These are phyloP conservation scores for Diutina pseudorugosa DNA, from an alignment of 1,139 yeast species.

Conservation along the genomic window DNA sequence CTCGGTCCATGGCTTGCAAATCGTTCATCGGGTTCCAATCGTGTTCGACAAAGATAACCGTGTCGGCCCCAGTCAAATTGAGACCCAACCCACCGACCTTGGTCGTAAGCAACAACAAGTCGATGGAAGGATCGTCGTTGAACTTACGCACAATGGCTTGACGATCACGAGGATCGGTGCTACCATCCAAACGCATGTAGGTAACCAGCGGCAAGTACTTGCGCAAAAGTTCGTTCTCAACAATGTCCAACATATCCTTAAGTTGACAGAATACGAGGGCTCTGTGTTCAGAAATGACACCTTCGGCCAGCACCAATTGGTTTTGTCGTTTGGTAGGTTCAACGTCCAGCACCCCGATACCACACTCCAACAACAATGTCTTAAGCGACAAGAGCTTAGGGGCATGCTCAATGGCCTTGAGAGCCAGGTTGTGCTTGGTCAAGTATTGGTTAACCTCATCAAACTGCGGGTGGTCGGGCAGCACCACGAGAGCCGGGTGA, in stretches of 20 bases:
- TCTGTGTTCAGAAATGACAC: conserved; percentile 88
- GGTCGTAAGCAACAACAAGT: conserved; percentile 80
- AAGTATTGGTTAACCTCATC: conserved; percentile 51
- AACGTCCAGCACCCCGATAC: conserved; percentile 63
- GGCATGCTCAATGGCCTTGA: conserved; percentile 71
- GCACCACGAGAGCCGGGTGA: conserved; percentile 89
- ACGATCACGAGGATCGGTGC: conserved; percentile 85
- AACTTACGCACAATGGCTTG: conserved; percentile 86
- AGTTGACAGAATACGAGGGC: conserved; percentile 93
- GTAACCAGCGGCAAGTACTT: conserved; percentile 86
- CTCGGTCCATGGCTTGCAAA: conserved; percentile 98
- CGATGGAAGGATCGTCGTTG: conserved; percentile 95
- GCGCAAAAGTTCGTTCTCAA: conserved; percentile 76
- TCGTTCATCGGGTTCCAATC: conserved; percentile 99
- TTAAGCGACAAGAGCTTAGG: conserved; percentile 82
- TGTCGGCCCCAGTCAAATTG: conserved; percentile 96
- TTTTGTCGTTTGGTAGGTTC: conserved; percentile 18
- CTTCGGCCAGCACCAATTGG: conserved; percentile 39
- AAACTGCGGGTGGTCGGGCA: conserved; percentile 77
- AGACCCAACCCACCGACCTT: conserved; percentile 98
- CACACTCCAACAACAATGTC: conserved; percentile 80
- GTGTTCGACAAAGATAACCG: conserved; percentile 96
- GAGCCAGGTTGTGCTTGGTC: conserved; percentile 38
- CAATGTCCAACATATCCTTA: conserved; percentile 96
- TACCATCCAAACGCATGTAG: conserved; percentile 90